These are phyloP conservation scores for Microthlaspi erraticum DNA, from an alignment of 345 rosid genomes.

Conservation along the genomic window DNA sequence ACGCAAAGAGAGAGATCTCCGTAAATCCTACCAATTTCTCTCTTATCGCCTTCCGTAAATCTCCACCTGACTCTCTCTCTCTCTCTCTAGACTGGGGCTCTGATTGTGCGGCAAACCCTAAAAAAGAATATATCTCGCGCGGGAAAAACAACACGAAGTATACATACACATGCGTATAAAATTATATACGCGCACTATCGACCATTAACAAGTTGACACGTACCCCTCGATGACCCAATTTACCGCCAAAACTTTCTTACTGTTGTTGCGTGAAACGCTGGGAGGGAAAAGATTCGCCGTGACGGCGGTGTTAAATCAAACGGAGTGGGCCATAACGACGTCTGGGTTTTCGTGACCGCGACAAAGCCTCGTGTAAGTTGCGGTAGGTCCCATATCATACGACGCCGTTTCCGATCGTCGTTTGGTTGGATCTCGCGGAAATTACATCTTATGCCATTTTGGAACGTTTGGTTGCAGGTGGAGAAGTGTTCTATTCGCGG, in stretches of 20 bases:
- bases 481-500: constrained; percentile 12
- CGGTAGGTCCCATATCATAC: neutral
- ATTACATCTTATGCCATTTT: neutral
- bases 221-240: constrained; percentile 27
- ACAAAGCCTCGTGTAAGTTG: constrained; percentile 36
- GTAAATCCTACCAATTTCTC: constrained; percentile 29
- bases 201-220: constrained; percentile 26
- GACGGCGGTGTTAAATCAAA: constrained; percentile 38
- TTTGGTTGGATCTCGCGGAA: constrained; percentile 5
- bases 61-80: constrained; percentile 35
- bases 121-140: constrained; percentile 45
- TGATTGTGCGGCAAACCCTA: constrained; percentile 48
- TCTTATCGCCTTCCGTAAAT: neutral
- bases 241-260: constrained; percentile 49
- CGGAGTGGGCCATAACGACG: constrained; percentile 34
- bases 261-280: constrained; percentile 45
- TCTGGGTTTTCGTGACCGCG: constrained; percentile 39
- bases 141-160: constrained; percentile 47
- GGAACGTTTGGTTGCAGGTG: constrained; percentile 33
- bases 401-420: neutral
- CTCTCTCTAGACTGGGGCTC: constrained; percentile 33
- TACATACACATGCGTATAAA: constrained; percentile 43
- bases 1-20: constrained; percentile 17
- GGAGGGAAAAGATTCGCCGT: constrained; percentile 46
- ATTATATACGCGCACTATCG: constrained; percentile 9